Conservation (phyloP, 768 basidiomycete genomes). For the Amanita rimosa region DNA sequence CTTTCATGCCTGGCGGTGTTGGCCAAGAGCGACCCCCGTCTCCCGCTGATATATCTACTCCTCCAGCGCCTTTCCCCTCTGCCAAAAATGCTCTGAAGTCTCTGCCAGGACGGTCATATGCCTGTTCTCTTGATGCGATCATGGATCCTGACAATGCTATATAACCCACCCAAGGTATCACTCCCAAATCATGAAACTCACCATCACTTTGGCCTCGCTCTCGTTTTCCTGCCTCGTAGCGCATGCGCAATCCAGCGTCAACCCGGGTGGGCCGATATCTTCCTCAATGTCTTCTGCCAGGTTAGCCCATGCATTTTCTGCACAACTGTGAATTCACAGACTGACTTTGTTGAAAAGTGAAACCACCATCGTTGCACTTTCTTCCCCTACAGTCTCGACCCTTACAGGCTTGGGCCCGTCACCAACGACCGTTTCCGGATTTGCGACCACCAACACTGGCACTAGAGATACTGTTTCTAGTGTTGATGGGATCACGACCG, state of each 20-base stretch:
- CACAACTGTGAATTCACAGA: neutral
- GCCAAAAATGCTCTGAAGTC: slow-evolving; percentile 10
- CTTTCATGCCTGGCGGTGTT: slow-evolving; percentile 8
- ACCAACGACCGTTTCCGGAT: neutral
- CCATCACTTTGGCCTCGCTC: neutral
- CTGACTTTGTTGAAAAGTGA: neutral
- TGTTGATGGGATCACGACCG: neutral
- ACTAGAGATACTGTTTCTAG: neutral
- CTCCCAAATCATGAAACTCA: too few relatives aligned
- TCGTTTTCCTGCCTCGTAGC: neutral
- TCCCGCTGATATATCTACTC: neutral
- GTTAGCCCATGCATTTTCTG: neutral
- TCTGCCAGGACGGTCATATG: too few relatives aligned
- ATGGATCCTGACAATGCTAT: too few relatives aligned
- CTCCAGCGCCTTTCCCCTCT: neutral
- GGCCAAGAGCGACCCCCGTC: neutral
- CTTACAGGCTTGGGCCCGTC: too few relatives aligned
- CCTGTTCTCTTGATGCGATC: too few relatives aligned
- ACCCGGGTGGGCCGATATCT: neutral
- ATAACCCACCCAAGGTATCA: too few relatives aligned
- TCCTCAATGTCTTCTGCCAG: too few relatives aligned
- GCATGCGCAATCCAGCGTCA: neutral
- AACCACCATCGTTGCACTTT: neutral
- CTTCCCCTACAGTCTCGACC: neutral
- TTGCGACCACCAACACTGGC: too few relatives aligned